Conservation (phyloP, 2,329 filamentous ascomycete genomes). For the Xylaria sp. region DNA sequence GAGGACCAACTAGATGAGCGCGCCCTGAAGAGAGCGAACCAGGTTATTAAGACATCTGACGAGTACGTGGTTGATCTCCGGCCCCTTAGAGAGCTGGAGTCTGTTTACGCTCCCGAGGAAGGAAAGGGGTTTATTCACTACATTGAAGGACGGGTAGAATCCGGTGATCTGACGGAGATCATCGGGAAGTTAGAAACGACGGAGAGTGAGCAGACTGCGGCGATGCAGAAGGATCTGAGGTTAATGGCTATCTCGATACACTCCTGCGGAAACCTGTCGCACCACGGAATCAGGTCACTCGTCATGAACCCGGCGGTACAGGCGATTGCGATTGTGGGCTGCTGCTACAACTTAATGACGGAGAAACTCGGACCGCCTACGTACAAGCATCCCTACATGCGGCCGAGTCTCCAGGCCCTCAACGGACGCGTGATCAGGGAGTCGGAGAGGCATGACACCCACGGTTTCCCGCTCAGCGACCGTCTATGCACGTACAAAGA, state of each 20-base stretch:
- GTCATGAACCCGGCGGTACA: constrained; percentile 76
- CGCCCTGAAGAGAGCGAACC: constrained; percentile 34
- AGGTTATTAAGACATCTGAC: constrained; percentile 30
- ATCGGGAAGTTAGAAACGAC: constrained; percentile 30
- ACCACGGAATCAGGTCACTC: constrained; percentile 85
- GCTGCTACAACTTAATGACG: constrained; percentile 95
- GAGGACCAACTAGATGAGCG: constrained; percentile 40
- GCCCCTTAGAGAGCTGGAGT: constrained; percentile 44
- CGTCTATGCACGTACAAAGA: constrained; percentile 54
- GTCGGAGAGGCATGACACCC: constrained; percentile 69
- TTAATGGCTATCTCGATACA: constrained; percentile 93
- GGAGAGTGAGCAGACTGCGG: constrained; percentile 16
- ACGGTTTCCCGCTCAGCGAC: constrained; percentile 90
- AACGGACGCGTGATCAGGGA: constrained; percentile 65
- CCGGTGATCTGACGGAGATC: constrained; percentile 57
- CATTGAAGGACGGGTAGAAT: constrained; percentile 66
- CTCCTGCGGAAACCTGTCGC: constrained; percentile 95
- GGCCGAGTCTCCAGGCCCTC: constrained; percentile 60
- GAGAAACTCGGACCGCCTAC: constrained; percentile 82
- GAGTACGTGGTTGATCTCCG: constrained; percentile 43
- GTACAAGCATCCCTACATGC: constrained; percentile 74
- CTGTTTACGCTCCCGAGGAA: constrained; percentile 50
- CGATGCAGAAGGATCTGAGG: constrained; percentile 37
- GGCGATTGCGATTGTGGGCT: constrained; percentile 93
- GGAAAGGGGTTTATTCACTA: constrained; percentile 71